Evolutionary conservation across 495 filamentous ascomycete species (phyloP).

Genomic region (Podospora tetraspora): DNA sequence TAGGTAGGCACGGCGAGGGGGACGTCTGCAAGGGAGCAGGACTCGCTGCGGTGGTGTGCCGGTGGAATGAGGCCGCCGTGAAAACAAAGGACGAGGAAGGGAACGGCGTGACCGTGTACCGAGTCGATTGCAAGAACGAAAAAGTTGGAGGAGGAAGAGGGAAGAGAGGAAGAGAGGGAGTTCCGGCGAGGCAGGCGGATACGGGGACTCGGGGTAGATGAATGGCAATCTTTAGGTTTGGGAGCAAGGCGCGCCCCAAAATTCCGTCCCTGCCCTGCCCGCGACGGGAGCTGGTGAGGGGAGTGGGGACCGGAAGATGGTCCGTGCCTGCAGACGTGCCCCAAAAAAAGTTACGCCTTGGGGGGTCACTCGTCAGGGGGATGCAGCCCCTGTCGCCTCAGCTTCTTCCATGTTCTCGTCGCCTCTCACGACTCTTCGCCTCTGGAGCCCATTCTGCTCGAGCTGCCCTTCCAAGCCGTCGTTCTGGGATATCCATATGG

Average conservation of each 20-base stretch:
- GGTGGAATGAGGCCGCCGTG: conserved; percentile 14
- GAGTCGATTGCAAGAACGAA: conserved; percentile 10
- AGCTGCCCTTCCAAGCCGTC: background rate
- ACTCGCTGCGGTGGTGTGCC: conserved; percentile 5
- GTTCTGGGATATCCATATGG: background rate
- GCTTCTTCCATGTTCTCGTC: conserved; percentile 6
- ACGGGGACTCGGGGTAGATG: conserved; percentile 18
- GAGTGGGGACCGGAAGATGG: conserved; percentile 18
- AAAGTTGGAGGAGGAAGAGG: conserved; percentile 9
- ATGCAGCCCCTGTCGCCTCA: background rate
- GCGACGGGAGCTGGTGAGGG: conserved; percentile 17
- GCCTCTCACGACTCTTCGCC: background rate
- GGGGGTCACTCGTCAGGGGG: background rate
- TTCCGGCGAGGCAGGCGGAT: conserved; percentile 12
- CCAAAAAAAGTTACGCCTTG: conserved; percentile 13
- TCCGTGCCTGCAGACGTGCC: conserved; percentile 1
- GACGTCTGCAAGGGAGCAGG: conserved; percentile 23
- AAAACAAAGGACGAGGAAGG: conserved; percentile 25
- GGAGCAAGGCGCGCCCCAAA: conserved; percentile 7
- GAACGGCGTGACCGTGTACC: conserved; percentile 20
- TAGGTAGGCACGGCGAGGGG: conserved; percentile 3
- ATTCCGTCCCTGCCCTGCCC: conserved; percentile 9
- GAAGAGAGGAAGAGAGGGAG: conserved; percentile 16
- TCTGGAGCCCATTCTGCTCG: background rate
- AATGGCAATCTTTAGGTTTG: conserved; percentile 23